Conservation (phyloP, 2,329 filamentous ascomycete species). For the Leptographium flavum region DNA sequence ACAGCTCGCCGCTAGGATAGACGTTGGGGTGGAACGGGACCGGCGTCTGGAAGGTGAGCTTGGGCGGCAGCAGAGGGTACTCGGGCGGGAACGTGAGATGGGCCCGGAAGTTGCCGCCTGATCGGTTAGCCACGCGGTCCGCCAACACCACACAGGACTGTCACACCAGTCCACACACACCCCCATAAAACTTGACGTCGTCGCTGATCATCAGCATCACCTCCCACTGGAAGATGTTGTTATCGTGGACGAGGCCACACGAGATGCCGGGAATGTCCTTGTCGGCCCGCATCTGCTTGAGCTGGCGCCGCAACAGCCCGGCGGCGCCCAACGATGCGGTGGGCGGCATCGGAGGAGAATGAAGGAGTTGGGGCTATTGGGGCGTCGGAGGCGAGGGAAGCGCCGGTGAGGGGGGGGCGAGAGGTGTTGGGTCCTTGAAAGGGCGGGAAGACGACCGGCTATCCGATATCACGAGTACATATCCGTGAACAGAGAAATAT, state of each 20-base stretch:
- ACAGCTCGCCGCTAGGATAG: constrained; percentile 75
- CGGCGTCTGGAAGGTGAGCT: constrained; percentile 71
- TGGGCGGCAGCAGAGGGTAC: constrained; percentile 80
- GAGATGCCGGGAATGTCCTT: constrained; percentile 92
- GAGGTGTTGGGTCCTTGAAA: too few relatives aligned
- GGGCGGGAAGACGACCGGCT: too few relatives aligned
- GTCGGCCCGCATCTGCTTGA: constrained; percentile 86
- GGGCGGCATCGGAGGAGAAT: too few relatives aligned
- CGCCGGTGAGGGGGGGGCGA: too few relatives aligned
- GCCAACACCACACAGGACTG: background rate
- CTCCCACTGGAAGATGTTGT: constrained; percentile 93
- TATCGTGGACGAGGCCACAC: constrained; percentile 71
- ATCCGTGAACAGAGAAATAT: too few relatives aligned
- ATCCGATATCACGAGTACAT: too few relatives aligned
- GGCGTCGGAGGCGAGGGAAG: too few relatives aligned
- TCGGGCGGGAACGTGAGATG: constrained; percentile 67
- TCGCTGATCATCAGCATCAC: constrained; percentile 98
- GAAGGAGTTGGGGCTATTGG: too few relatives aligned
- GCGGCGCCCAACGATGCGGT: constrained; percentile 20
- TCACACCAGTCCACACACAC: constrained; percentile 31
- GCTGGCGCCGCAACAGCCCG: constrained; percentile 66
- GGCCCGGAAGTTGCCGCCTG: constrained; percentile 87
- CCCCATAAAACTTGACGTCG: constrained; percentile 85
- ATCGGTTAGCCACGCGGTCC: background rate
- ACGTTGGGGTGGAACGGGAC: constrained; percentile 92